phyloP scores from a whole-genome alignment of 139 green algal species.

The Coelastrella sp. region DNA sequence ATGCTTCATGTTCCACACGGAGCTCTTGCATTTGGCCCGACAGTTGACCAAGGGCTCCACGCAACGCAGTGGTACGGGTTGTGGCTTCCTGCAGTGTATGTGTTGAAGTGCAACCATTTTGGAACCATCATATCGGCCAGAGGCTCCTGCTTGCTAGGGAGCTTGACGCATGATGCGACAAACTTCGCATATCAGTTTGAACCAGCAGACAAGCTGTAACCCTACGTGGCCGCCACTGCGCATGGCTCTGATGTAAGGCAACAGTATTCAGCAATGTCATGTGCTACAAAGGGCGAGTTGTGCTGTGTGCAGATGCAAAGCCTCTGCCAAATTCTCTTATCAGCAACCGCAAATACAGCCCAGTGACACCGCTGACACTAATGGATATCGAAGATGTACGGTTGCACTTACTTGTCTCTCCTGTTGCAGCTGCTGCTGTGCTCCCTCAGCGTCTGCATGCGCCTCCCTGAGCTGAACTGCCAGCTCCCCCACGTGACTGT shows the following conservation, averaged over 20 bases:
- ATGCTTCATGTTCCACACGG: slow-evolving; percentile 11
- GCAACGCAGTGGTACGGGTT: slow-evolving; percentile 19
- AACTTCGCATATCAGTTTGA: too few relatives aligned
- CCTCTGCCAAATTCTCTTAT: too few relatives aligned
- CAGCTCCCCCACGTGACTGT: slow-evolving; percentile 37
- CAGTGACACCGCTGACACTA: not conserved
- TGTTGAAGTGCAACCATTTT: not conserved
- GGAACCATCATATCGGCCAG: not conserved
- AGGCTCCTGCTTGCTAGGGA: not conserved
- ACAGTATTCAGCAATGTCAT: too few relatives aligned
- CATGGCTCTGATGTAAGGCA: too few relatives aligned
- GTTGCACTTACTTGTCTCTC: slow-evolving; percentile 27
- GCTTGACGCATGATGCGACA: not conserved
- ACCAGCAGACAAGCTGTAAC: too few relatives aligned
- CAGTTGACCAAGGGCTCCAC: slow-evolving; percentile 18
- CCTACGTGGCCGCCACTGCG: too few relatives aligned
- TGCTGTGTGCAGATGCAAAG: too few relatives aligned
- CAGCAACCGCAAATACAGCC: too few relatives aligned
- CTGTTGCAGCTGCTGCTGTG: slow-evolving; percentile 42
- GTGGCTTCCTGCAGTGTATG: slow-evolving; percentile 20
- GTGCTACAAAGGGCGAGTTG: too few relatives aligned
- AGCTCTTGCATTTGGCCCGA: slow-evolving; percentile 27
- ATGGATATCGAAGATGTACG: not conserved
- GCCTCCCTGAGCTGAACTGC: slow-evolving; percentile 43
- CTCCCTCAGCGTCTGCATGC: slow-evolving; percentile 41